Evolutionary conservation across 2,329 filamentous ascomycete genomes (phyloP), one percentile per base, ranked within the genome.

Genomic region (Xylaria hypoxylon): DNA sequence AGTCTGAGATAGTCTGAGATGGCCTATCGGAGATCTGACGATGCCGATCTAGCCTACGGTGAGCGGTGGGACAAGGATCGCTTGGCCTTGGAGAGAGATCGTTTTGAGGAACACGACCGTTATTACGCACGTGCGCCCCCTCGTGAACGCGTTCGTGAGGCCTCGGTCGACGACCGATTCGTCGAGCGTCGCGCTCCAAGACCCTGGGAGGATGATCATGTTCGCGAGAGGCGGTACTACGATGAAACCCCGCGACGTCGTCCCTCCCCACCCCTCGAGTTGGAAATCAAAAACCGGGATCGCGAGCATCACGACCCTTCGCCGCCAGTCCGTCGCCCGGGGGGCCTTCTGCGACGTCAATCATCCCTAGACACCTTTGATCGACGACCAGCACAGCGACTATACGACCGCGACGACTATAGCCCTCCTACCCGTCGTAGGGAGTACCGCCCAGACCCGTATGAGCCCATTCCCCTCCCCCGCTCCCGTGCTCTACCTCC

Each of bases 311-410:
- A 85, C 31, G 80, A 78, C 47, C 79, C 84, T 4, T 84, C 86
- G 10, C 86, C 85, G 10, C 86, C 85, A 2, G 80, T 83, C 60
- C 84, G 85, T 38, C 86, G 91, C 51, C 94, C 93, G 2, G 75
- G 71, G 2, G 84, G 84, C 33, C 85, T 94, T 69, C 76, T 96
- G 57, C 88, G 94, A 64, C 88, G 94, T 48, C 94, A 97, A 78
- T 97, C 93, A 15, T 97, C 93, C 59, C 84, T 97, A 44, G 94
- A 97, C 78, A 97, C 92, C 0, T 97, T 93, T 76, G 94, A 97
- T 79, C 89, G 94, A 55, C 89, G 89, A 31, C 90, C 92, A 1
- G 75, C 79, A 2, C 79, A 79, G 8, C 76, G 77, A 56, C 82
- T 84, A 71, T 83, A 83, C 60, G 84, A 90, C 42, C 74, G 78